A percentile compares a stretch with the other conserved stretches of the same genome.
These are phyloP conservation scores for Aspergillus coremiiformis DNA, from an alignment of 495 filamentous ascomycete genomes.

Conservation along the genomic window DNA sequence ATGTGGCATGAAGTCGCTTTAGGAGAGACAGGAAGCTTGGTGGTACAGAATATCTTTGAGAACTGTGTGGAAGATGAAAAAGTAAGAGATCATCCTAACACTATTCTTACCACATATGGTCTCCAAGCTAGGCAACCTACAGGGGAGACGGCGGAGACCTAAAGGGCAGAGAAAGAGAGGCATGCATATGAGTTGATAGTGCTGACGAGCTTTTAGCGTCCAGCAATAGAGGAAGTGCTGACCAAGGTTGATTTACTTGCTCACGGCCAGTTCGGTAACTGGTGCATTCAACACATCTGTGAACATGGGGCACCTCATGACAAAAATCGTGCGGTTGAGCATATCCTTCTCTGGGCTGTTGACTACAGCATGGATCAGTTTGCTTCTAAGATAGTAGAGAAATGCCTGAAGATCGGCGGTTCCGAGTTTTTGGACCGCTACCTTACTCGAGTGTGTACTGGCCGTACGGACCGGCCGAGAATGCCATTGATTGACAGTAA, in stretches of 20 bases:
- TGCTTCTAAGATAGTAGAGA: slow-evolving; percentile 97
- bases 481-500: slow-evolving; percentile 94
- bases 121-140: neutral
- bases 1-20: slow-evolving; percentile 99
- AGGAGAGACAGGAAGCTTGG: slow-evolving; percentile 92
- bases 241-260: slow-evolving; percentile 90
- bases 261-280: slow-evolving; percentile 98
- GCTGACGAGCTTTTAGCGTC: slow-evolving; percentile 56
- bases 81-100: slow-evolving; percentile 41
- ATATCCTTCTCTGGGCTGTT: slow-evolving; percentile 82
- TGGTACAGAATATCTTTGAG: slow-evolving; percentile 99
- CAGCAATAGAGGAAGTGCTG: slow-evolving; percentile 93
- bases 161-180: neutral
- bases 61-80: slow-evolving; percentile 99
- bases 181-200: neutral
- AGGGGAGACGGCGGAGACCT: neutral
- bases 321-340: slow-evolving; percentile 87
- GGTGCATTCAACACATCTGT: slow-evolving; percentile 99
- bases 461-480: slow-evolving; percentile 80
- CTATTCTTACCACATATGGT: neutral
- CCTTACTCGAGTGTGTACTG: slow-evolving; percentile 87
- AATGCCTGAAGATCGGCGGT: slow-evolving; percentile 95
- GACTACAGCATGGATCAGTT: slow-evolving; percentile 99
- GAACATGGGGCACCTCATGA: slow-evolving; percentile 91
- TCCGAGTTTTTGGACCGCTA: slow-evolving; percentile 87